These are phyloP conservation scores for Tardiomyces digboiensis DNA, from an alignment of 1,139 yeast species.

Conservation along the genomic window DNA sequence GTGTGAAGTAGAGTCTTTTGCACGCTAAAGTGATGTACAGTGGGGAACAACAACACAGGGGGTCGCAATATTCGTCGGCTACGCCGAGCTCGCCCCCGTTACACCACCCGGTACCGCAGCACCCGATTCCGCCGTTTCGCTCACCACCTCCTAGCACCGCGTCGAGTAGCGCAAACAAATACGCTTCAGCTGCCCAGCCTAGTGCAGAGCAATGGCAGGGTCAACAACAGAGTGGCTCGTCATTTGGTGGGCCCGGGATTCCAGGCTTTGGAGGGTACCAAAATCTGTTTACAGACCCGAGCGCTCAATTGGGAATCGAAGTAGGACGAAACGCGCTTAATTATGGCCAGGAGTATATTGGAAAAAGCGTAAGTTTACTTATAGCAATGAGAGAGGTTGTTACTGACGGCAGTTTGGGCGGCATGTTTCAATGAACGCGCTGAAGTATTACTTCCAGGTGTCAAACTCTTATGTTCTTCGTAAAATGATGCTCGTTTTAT, in stretches of 20 bases:
- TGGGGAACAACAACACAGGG: neutral
- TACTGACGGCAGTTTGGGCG: slow-evolving; percentile 12
- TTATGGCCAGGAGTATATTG: slow-evolving; percentile 61
- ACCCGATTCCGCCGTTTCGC: slow-evolving; percentile 31
- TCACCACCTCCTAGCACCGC: slow-evolving; percentile 23
- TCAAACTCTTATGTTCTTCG: slow-evolving; percentile 77
- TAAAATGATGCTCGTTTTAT: slow-evolving; percentile 63
- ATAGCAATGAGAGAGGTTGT: slow-evolving; percentile 17
- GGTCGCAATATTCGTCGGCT: neutral
- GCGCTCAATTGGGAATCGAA: slow-evolving; percentile 79
- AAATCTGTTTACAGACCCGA: slow-evolving; percentile 63
- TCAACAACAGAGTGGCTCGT: slow-evolving; percentile 3
- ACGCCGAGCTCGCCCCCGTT: slow-evolving; percentile 26
- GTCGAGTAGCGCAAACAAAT: slow-evolving; percentile 9
- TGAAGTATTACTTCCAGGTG: slow-evolving; percentile 84
- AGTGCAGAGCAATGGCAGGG: slow-evolving; percentile 2
- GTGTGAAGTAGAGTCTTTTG: neutral
- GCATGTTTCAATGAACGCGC: slow-evolving; percentile 32
- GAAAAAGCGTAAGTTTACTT: slow-evolving; percentile 51
- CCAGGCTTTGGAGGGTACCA: slow-evolving; percentile 10
- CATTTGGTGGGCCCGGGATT: slow-evolving; percentile 8
- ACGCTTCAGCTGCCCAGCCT: slow-evolving; percentile 8
- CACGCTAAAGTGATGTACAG: neutral
- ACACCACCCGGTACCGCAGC: slow-evolving; percentile 39
- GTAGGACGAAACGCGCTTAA: slow-evolving; percentile 79